Percentiles rank a stretch among this genome's conserved stretches.
phyloP scores from a whole-genome alignment of 352 stramenopile species.

The Phytopythium oedochilum region DNA sequence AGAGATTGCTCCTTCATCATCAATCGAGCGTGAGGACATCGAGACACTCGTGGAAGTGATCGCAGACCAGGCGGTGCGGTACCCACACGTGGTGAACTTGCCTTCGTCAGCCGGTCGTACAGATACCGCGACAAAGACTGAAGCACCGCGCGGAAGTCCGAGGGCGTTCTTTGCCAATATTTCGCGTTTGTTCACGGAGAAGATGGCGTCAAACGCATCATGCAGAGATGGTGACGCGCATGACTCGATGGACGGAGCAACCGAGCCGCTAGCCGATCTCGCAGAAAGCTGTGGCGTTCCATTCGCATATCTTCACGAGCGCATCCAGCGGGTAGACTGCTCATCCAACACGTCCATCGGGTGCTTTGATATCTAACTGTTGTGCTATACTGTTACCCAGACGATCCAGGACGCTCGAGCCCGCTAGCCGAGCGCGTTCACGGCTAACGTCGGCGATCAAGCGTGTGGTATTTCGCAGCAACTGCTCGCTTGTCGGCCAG shows the following conservation, averaged over 20 bases:
- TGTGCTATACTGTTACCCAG: not conserved
- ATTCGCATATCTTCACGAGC: not conserved
- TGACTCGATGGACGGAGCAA: too few relatives aligned
- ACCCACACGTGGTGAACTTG: conserved; percentile 9
- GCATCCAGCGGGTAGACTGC: not conserved
- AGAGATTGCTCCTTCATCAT: conserved; percentile 23
- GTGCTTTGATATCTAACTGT: not conserved
- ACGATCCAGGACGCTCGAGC: not conserved
- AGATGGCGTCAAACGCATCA: not conserved
- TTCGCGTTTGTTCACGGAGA: not conserved
- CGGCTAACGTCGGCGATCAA: conserved; percentile 26
- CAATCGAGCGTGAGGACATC: conserved; percentile 19
- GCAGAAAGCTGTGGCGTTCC: not conserved
- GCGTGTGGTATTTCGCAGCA: conserved; percentile 43
- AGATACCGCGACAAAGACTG: not conserved
- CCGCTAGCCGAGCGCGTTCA: not conserved
- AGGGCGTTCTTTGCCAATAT: conserved; percentile 3
- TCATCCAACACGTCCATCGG: too few relatives aligned
- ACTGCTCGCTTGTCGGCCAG: conserved; percentile 34
- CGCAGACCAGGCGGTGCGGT: conserved; percentile 10
- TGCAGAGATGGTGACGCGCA: too few relatives aligned
- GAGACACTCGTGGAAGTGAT: conserved; percentile 10
- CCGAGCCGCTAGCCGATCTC: not conserved
- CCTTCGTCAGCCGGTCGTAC: not conserved
- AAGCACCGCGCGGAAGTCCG: conserved; percentile 1